These are phyloP conservation scores for Nicotiana attenuata DNA, from an alignment of 257 asterid genomes.

Conservation along the genomic window DNA sequence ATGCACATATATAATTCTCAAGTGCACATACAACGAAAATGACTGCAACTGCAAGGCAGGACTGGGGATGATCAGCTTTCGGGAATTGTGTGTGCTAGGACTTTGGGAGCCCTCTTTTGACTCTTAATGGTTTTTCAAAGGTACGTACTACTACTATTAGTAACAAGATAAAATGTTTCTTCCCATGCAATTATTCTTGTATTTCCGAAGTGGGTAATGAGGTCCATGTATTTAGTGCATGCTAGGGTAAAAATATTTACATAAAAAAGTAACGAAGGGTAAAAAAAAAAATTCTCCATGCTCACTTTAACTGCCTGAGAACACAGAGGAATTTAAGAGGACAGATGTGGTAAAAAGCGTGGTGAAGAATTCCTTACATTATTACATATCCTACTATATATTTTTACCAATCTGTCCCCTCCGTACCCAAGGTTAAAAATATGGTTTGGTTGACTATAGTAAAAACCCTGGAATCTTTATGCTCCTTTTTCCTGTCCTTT, in stretches of 20 bases:
- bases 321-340: background rate
- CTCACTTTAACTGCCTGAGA: slow-evolving; percentile 8
- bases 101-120: background rate
- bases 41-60: background rate
- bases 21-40: background rate
- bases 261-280: slow-evolving; percentile 15
- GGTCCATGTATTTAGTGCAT: slow-evolving; percentile 42
- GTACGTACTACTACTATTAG: background rate
- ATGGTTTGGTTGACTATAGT: background rate
- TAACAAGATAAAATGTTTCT: background rate
- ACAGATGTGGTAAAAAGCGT: background rate
- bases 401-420: background rate
- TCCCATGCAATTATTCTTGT: background rate
- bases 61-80: background rate
- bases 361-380: background rate
- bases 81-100: background rate
- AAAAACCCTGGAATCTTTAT: background rate
- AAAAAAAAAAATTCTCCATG: background rate
- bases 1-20: background rate
- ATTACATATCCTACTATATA: background rate
- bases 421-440: background rate
- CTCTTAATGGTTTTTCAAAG: background rate
- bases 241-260: slow-evolving; percentile 30
- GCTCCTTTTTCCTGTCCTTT: background rate
- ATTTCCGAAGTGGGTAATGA: slow-evolving; percentile 46